Base-by-base conservation (phyloP, 371 early-diverging fungal genomes). In the Syncephalastrum monosporum region DNA sequence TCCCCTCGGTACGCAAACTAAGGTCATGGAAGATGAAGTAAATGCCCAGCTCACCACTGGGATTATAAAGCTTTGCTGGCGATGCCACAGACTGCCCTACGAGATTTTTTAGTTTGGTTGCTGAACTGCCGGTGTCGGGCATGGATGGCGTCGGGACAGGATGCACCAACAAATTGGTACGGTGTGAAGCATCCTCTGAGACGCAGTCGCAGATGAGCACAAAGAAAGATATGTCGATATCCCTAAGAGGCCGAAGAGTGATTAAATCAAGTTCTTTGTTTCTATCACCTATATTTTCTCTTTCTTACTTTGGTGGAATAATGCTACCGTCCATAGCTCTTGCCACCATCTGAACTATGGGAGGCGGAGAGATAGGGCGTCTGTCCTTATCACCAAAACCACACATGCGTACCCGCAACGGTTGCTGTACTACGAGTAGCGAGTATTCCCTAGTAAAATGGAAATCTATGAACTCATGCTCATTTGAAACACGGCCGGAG, bases 21-120 rank as follows among this genome's bases (percentile, higher is more conserved):
- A 91, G 58, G 44, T 91, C 91, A 56, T 82, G 86, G 63, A 91
- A 91, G 44, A 89, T 70, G 62, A 89, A 91, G 47, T 82, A 93
- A 46, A 91, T 86, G 12, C 90, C 90, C 24, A 81, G 79, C 23
- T 85, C 71, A 48, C 85, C 82, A 43, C 89, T 75, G 6, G 79
- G 47, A 55, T 86, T 83, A 10, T 72, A 67, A 10, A 93, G 78
- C 25, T 86, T 79, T 23, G 77, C 75, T 1, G 89, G 88, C 0
- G 90, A 84, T 0, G 91, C 75, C 2, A 88, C 86, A 7, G 82
- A 81, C 4, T 87, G 77, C 0, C 94, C 93, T 16, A 92, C 86
- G 4, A 91, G 65, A 47, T 88, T 90, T 25, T 82, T 78, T 61
- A 71, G 68, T 41, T 75, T 55, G 56, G 47, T 15, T 49, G 55